Conservation (phyloP, 140 eudicot genomes). For the Stevia rebaudiana region DNA sequence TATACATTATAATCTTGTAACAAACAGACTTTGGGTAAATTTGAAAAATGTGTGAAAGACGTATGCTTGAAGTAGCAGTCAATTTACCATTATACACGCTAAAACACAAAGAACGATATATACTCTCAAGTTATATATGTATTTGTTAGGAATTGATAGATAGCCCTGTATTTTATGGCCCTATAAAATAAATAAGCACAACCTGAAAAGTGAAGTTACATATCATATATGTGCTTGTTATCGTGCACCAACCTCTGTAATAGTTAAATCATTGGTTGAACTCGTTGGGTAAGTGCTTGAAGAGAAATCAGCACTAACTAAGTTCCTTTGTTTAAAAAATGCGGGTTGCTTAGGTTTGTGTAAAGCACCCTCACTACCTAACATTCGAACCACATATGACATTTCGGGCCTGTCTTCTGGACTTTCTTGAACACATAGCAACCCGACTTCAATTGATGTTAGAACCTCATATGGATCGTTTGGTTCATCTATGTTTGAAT, state of each 20-base stretch:
- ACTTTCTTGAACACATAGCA: constrained; percentile 13
- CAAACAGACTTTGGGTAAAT: no score
- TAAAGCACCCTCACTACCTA: background rate
- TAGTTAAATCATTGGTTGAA: constrained; percentile 2
- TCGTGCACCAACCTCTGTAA: constrained; percentile 4
- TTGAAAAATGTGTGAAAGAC: no score
- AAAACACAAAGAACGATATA: no score
- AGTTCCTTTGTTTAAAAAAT: background rate
- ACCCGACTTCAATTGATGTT: constrained; percentile 10
- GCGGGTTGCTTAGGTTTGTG: constrained; percentile 8
- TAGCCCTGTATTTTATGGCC: no score
- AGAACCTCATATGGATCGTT: background rate
- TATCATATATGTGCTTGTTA: background rate
- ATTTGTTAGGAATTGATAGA: background rate
- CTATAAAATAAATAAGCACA: background rate
- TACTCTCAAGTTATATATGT: no score
- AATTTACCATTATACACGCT: no score
- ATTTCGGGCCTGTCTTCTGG: background rate
- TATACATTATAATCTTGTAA: no score
- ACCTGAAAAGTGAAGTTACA: background rate
- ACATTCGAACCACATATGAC: constrained; percentile 6
- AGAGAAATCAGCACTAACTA: background rate
- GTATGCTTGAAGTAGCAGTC: no score
- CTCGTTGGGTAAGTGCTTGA: background rate
- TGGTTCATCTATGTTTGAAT: constrained; percentile 1